Evolutionary conservation across 2,329 filamentous ascomycete genomes (phyloP), one percentile per base, ranked within the genome.

Genomic region (Colletotrichum gigasporum): DNA sequence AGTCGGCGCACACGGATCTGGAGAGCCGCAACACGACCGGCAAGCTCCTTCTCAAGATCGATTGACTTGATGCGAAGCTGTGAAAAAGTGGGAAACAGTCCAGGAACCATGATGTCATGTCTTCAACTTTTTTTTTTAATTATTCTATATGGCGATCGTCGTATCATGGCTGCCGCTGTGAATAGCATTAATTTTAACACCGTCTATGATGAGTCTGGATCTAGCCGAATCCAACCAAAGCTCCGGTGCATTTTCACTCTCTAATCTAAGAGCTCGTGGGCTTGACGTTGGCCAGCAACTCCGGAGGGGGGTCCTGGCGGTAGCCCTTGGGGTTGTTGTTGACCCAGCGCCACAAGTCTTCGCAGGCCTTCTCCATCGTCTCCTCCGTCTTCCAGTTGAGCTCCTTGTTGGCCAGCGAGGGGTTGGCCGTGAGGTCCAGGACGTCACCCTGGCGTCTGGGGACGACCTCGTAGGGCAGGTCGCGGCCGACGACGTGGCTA

Each of bases 291-390:
- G 91, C 90, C 52, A 97, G 75, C 72, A 98, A 85, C 79, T 91
- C 89, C 69, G 91, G 85, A 0, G 96, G 95, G n/a, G 95, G 93
- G 69, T 94, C 85, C 81, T 98, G 94, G 69, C 92, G 87, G 83
- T 98, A 98, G 20, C 96, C 96, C 80, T 94, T 89, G 22, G 96
- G 96, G 82, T 98, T 98, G 82, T 97, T 98, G 81, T 91, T 86
- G 14, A 96, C 97, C 96, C 96, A 99, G 74, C 89, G 90, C 96
- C 96, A 99, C 69, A 99, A 85, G 79, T 99, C 94, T 71, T 90
- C 88, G 77, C 96, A 99, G 24, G 95, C 94, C 77, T 97, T 89
- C 81, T 98, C 95, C 76, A 99, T 88, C 18, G 92, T 94, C 63
- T 91, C 85, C 82, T 96, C 87, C 1, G 96, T 94, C 84, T 94